Percentiles rank a stretch among this genome's conserved stretches.
phyloP scores from a whole-genome alignment of 2,329 filamentous ascomycete genomes.

The Pleomassaria siparia region DNA sequence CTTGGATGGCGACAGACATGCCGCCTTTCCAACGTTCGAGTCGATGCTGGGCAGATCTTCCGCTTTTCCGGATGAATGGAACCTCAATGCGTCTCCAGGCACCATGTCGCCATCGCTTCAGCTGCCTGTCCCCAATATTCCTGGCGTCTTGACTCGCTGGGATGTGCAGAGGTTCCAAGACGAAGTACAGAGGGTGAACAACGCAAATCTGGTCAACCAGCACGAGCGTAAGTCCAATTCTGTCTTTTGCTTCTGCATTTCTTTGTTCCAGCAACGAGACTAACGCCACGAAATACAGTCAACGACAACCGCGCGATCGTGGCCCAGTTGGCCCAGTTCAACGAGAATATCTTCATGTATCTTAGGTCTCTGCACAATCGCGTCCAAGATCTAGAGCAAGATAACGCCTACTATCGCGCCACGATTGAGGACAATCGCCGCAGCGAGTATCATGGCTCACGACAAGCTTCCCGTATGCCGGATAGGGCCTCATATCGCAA shows the following conservation, averaged over 20 bases:
- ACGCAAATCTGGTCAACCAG: not conserved
- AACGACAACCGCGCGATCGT: not conserved
- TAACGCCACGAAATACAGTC: not conserved
- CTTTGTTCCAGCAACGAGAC: not conserved
- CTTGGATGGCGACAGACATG: too few relatives aligned
- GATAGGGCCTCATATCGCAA: not conserved
- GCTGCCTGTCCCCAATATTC: not conserved
- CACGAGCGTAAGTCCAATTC: conserved; percentile 1
- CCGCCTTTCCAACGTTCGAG: not conserved
- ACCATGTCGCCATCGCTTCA: not conserved
- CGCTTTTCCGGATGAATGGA: too few relatives aligned
- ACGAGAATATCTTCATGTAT: conserved; percentile 1
- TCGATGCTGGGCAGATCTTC: not conserved
- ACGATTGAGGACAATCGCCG: not conserved
- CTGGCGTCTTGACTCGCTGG: not conserved
- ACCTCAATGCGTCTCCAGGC: not conserved
- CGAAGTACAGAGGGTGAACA: not conserved
- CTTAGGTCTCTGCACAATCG: not conserved
- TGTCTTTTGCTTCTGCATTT: too few relatives aligned
- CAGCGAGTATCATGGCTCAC: not conserved
- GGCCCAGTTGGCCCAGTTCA: not conserved
- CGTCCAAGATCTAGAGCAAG: not conserved
- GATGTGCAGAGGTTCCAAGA: not conserved
- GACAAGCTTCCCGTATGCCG: not conserved
- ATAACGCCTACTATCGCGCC: not conserved